phyloP scores from a whole-genome alignment of 2,329 filamentous ascomycete genomes.

The Endocalyx cinctus region DNA sequence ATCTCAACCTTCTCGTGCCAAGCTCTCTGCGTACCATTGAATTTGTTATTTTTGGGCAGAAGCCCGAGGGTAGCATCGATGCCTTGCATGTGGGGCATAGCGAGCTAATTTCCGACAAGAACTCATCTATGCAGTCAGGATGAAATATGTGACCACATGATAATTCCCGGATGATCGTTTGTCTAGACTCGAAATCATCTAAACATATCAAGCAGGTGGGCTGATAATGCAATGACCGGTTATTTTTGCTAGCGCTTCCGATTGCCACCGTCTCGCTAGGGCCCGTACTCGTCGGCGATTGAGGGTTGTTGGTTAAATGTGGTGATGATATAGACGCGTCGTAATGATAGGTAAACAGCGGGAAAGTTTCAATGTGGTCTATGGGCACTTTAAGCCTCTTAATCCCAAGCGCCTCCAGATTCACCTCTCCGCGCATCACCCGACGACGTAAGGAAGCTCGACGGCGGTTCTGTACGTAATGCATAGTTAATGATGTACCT shows the following conservation, averaged over 20 bases:
- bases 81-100: constrained; percentile 90
- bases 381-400: constrained; percentile 74
- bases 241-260: constrained; percentile 22
- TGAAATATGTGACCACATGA: constrained; percentile 93
- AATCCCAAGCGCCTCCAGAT: constrained; percentile 81
- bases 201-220: constrained; percentile 87
- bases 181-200: constrained; percentile 66
- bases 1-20: constrained; percentile 57
- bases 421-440: constrained; percentile 73
- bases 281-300: constrained; percentile 19
- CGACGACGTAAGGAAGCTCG: constrained; percentile 64
- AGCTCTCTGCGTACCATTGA: constrained; percentile 80
- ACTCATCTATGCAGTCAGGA: constrained; percentile 83
- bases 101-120: constrained; percentile 72
- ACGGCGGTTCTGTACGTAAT: constrained; percentile 68
- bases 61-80: constrained; percentile 66
- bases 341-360: constrained; percentile 70
- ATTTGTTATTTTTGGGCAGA: constrained; percentile 71
- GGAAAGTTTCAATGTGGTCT: constrained; percentile 66
- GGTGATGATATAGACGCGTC: constrained; percentile 42
- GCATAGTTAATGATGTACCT: constrained; percentile 67
- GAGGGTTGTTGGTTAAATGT: constrained; percentile 26
- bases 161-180: constrained; percentile 75
- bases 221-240: constrained; percentile 59
- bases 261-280: constrained; percentile 16